Percentiles rank a stretch among this genome's conserved stretches.
Conservation (phyloP, 2,329 filamentous ascomycete species). For the Fusarium acutatum region DNA sequence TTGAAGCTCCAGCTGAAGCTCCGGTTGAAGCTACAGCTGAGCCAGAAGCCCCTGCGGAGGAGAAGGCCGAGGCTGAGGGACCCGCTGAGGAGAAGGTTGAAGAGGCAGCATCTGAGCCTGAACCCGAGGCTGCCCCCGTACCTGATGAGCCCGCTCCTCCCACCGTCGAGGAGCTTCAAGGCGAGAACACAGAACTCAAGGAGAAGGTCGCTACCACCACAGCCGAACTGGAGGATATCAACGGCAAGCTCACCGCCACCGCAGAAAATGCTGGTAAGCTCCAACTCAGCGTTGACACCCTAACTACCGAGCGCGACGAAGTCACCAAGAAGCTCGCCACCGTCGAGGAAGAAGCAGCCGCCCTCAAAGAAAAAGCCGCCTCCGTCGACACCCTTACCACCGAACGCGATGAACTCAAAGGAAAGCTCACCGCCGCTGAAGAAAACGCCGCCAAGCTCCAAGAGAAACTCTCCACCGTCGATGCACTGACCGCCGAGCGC, state of each 20-base stretch:
- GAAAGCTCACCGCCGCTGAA: conserved; percentile 23
- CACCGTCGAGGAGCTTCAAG: conserved; percentile 3
- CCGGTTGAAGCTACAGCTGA: conserved; percentile 4
- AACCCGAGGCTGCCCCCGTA: not conserved
- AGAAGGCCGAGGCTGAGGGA: not conserved
- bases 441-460: conserved; percentile 4
- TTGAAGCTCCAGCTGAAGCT: not conserved
- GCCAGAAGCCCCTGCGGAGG: not conserved
- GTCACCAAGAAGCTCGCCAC: conserved; percentile 35
- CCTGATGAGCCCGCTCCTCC: conserved; percentile 1
- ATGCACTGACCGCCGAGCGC: conserved; percentile 9
- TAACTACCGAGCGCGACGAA: conserved; percentile 32
- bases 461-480: conserved; percentile 16
- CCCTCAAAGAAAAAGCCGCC: conserved; percentile 28
- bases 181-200: conserved; percentile 31
- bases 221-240: conserved; percentile 6
- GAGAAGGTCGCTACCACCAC: conserved; percentile 27
- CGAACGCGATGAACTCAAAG: conserved; percentile 28
- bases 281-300: conserved; percentile 16
- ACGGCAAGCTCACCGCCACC: conserved; percentile 26
- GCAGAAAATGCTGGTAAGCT: conserved; percentile 29
- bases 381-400: conserved; percentile 18
- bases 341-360: conserved; percentile 21
- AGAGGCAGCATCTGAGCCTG: conserved; percentile 10
- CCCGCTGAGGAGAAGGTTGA: not conserved